These are phyloP conservation scores for Colletotrichum lini DNA, from an alignment of 2,329 filamentous ascomycete species.

Conservation along the genomic window DNA sequence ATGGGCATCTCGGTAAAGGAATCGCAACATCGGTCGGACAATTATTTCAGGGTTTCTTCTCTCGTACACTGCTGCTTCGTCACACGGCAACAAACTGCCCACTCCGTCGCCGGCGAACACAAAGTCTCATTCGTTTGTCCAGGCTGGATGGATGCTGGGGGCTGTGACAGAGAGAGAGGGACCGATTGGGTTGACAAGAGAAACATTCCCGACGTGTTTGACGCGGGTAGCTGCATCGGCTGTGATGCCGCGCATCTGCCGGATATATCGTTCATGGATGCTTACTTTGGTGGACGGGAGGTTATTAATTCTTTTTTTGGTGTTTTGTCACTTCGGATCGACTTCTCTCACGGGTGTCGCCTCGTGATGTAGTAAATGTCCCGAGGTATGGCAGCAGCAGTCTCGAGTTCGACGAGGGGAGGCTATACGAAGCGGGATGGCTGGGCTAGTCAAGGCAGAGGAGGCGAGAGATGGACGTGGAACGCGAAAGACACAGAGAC, in stretches of 20 bases:
- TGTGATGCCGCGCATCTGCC: constrained; percentile 35
- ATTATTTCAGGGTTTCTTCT: not conserved
- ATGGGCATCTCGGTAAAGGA: not conserved
- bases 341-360: not conserved
- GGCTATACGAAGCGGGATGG: constrained; percentile 1
- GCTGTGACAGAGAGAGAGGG: not conserved
- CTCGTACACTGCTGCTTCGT: constrained; percentile 10
- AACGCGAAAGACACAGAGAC: not conserved
- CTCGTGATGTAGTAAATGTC: not conserved
- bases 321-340: not conserved
- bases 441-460: not conserved
- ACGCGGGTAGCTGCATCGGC: constrained; percentile 3
- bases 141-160: not conserved
- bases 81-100: constrained; percentile 8
- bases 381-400: constrained; percentile 11
- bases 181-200: not conserved
- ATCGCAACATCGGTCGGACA: constrained; percentile 11
- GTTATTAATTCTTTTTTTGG: not conserved
- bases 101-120: not conserved
- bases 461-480: not conserved
- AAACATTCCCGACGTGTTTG: not conserved
- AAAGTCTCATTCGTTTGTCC: not conserved
- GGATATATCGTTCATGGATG: constrained; percentile 1
- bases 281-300: not conserved
- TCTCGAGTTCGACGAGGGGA: not conserved